These are phyloP conservation scores for Arachis hypogaea DNA, from an alignment of 306 rosid species.

Conservation along the genomic window DNA sequence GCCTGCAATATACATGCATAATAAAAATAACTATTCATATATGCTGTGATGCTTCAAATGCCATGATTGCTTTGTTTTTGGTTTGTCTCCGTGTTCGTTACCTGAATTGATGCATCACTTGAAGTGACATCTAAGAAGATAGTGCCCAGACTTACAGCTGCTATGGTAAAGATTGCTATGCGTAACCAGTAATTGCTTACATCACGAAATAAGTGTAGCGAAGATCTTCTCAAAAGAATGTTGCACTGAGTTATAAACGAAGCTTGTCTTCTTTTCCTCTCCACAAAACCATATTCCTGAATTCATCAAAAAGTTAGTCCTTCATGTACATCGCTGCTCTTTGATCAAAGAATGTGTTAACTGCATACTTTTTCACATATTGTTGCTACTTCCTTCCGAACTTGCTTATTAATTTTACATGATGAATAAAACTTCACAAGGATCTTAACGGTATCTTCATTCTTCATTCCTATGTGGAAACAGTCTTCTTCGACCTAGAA, in stretches of 20 bases:
- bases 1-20: conserved; percentile 44
- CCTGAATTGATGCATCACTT: conserved; percentile 34
- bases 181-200: conserved; percentile 67
- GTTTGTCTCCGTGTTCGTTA: conserved; percentile 29
- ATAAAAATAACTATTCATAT: neutral
- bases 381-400: conserved; percentile 40
- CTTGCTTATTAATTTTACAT: conserved; percentile 36
- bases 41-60: neutral
- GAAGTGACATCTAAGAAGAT: conserved; percentile 46
- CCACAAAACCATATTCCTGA: conserved; percentile 30
- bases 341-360: neutral
- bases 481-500: conserved; percentile 46
- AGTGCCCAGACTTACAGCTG: conserved; percentile 48
- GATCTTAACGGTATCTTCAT: conserved; percentile 45
- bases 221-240: conserved; percentile 54
- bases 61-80: neutral
- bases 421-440: conserved; percentile 37
- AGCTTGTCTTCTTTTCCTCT: conserved; percentile 46
- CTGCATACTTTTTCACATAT: conserved; percentile 24
- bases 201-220: conserved; percentile 54
- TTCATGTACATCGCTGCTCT: neutral
- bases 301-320: conserved; percentile 10
- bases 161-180: conserved; percentile 39
- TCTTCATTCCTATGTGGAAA: neutral
- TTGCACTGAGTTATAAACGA: conserved; percentile 49